These are phyloP conservation scores for Capsella bursapastoris DNA, from an alignment of 345 rosid species.

Conservation along the genomic window DNA sequence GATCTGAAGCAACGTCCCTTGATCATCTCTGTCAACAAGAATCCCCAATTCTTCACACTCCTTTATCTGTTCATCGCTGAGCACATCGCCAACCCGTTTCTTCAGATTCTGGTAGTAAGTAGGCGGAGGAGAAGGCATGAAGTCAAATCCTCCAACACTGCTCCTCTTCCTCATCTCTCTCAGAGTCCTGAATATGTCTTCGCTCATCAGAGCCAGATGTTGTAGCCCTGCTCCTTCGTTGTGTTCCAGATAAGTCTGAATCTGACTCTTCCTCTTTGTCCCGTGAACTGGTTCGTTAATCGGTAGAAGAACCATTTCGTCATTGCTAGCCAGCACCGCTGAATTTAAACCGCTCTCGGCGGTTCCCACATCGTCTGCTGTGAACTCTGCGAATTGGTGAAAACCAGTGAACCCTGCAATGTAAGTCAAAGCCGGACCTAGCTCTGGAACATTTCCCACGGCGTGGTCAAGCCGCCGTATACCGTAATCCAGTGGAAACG, in stretches of 20 bases:
- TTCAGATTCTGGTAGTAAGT: slow-evolving; percentile 79
- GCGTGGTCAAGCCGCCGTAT: slow-evolving; percentile 82
- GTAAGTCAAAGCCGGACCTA: slow-evolving; percentile 66
- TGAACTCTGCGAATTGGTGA: slow-evolving; percentile 92
- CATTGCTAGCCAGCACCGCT: slow-evolving; percentile 73
- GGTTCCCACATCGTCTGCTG: slow-evolving; percentile 94
- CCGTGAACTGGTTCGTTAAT: slow-evolving; percentile 93
- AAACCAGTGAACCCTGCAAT: slow-evolving; percentile 78
- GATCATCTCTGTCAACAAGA: slow-evolving; percentile 93
- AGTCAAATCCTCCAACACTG: slow-evolving; percentile 85
- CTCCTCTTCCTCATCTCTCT: slow-evolving; percentile 88
- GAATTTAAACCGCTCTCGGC: slow-evolving; percentile 89
- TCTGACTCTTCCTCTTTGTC: slow-evolving; percentile 93
- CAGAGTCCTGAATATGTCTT: slow-evolving; percentile 74
- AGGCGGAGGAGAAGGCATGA: slow-evolving; percentile 95
- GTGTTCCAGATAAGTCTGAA: slow-evolving; percentile 89
- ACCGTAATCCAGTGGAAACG: slow-evolving; percentile 77
- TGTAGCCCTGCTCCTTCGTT: slow-evolving; percentile 92
- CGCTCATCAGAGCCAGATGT: slow-evolving; percentile 77
- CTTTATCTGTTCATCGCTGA: slow-evolving; percentile 78
- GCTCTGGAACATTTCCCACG: slow-evolving; percentile 87
- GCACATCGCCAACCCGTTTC: slow-evolving; percentile 72
- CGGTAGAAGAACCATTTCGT: slow-evolving; percentile 77
- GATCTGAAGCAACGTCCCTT: slow-evolving; percentile 93
- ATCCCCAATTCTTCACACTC: slow-evolving; percentile 91